phyloP scores from a whole-genome alignment of 1,284 basidiomycete species.

The Heliocybe sulcata region DNA sequence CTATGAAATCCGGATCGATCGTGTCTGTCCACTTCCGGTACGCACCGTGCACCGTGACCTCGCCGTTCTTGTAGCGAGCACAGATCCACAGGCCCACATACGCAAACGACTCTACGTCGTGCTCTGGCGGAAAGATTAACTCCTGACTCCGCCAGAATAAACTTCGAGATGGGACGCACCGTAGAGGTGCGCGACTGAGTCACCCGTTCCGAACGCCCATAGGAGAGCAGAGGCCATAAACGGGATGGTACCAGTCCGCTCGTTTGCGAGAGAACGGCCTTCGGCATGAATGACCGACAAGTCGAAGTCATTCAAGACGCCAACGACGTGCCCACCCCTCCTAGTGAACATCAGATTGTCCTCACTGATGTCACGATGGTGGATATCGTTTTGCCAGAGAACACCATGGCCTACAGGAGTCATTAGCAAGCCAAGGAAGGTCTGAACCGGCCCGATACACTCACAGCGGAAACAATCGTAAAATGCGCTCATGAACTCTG shows the following conservation, averaged over 20 bases:
- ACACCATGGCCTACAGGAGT: constrained; percentile 18
- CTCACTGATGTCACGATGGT: constrained; percentile 23
- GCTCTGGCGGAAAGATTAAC: no score
- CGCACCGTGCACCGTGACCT: no score
- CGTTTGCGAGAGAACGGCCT: not conserved
- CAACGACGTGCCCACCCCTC: constrained; percentile 2
- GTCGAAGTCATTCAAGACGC: constrained; percentile 26
- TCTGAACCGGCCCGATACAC: not conserved
- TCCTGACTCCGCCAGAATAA: no score
- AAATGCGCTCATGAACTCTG: constrained; percentile 12
- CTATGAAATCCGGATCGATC: no score
- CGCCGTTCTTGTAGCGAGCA: no score
- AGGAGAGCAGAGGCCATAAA: constrained; percentile 3
- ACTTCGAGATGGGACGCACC: no score
- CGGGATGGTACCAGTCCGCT: constrained; percentile 2
- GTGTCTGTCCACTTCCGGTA: no score
- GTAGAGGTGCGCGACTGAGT: no score
- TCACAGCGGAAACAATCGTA: constrained; percentile 13
- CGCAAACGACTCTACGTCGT: no score
- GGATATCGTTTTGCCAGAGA: constrained; percentile 21
- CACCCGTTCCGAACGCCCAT: no score
- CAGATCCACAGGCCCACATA: no score
- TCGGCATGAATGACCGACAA: constrained; percentile 5
- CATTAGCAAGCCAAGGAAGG: not conserved
- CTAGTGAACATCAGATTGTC: constrained; percentile 22